Percentiles rank a stretch among this genome's conserved stretches.
Evolutionary conservation across 108 stramenopile genomes (phyloP).

Genomic region (Nannochloropsis salina): DNA sequence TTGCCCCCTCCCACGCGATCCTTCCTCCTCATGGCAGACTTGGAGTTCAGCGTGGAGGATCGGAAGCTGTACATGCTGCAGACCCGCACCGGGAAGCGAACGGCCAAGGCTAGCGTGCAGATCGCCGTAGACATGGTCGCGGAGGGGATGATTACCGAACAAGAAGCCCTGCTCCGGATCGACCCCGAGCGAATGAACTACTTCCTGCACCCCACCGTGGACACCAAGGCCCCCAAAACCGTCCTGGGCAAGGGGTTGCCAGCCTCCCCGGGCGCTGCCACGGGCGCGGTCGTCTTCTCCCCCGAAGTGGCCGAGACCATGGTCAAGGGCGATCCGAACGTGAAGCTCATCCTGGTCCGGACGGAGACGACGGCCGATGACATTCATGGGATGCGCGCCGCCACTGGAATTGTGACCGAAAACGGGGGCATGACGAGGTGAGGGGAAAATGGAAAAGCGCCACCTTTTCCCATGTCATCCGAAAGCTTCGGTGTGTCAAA

Average conservation of each 20-base stretch:
- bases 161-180: conserved; percentile 68
- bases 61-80: conserved; percentile 84
- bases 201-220: conserved; percentile 64
- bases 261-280: conserved; percentile 73
- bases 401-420: conserved; percentile 69
- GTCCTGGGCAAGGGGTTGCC: conserved; percentile 70
- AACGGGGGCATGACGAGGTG: conserved; percentile 68
- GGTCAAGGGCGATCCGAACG: conserved; percentile 51
- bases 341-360: conserved; percentile 68
- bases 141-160: conserved; percentile 64
- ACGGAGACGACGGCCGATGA: conserved; percentile 70
- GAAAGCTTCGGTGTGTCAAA: too few relatives aligned
- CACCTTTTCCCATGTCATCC: too few relatives aligned
- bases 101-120: conserved; percentile 69
- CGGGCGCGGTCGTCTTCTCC: conserved; percentile 70
- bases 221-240: conserved; percentile 33
- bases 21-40: conserved; percentile 52
- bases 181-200: conserved; percentile 73
- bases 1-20: background rate
- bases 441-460: background rate
- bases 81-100: conserved; percentile 71
- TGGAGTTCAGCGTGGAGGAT: conserved; percentile 79
- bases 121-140: conserved; percentile 73
- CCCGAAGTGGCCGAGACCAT: conserved; percentile 66
- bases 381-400: conserved; percentile 75